A percentile compares a stretch with the other conserved stretches of the same genome.
phyloP scores from a whole-genome alignment of 129 eudicot species.

The Glebionis coronaria region DNA sequence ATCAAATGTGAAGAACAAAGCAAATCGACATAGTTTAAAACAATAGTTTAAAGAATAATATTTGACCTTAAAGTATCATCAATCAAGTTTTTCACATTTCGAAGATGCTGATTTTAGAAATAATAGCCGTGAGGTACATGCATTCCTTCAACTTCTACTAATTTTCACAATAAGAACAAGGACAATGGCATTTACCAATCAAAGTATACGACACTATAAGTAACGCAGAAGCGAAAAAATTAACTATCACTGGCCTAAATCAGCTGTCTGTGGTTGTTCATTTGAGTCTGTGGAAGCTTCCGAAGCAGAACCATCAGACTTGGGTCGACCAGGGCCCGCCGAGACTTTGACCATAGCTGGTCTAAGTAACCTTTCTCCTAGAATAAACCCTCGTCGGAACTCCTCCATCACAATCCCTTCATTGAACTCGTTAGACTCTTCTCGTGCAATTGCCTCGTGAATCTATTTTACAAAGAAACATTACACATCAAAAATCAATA shows the following conservation, averaged over 20 bases:
- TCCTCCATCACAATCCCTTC: constrained; percentile 81
- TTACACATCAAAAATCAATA: constrained; percentile 7
- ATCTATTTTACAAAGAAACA: constrained; percentile 40
- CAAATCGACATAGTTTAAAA: too few species aligned
- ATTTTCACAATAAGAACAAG: background rate
- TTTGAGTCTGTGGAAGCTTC: constrained; percentile 26
- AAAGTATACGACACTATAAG: background rate
- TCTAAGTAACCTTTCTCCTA: constrained; percentile 73
- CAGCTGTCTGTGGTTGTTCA: constrained; percentile 46
- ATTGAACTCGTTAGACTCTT: constrained; percentile 71
- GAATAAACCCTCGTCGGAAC: constrained; percentile 73
- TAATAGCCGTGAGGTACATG: too few species aligned
- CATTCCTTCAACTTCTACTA: too few species aligned
- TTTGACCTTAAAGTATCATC: too few species aligned
- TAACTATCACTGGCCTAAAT: constrained; percentile 34
- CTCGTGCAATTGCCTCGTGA: constrained; percentile 92
- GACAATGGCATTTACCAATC: constrained; percentile 18
- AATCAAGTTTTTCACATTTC: too few species aligned
- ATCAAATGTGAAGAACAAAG: too few species aligned
- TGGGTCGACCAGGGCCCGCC: constrained; percentile 69
- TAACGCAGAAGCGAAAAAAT: constrained; percentile 20
- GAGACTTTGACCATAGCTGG: constrained; percentile 98
- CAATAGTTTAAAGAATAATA: too few species aligned
- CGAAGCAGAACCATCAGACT: constrained; percentile 21
- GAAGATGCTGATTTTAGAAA: too few species aligned